These are phyloP conservation scores for Cicer arietinum DNA, from an alignment of 306 rosid species.

Conservation along the genomic window DNA sequence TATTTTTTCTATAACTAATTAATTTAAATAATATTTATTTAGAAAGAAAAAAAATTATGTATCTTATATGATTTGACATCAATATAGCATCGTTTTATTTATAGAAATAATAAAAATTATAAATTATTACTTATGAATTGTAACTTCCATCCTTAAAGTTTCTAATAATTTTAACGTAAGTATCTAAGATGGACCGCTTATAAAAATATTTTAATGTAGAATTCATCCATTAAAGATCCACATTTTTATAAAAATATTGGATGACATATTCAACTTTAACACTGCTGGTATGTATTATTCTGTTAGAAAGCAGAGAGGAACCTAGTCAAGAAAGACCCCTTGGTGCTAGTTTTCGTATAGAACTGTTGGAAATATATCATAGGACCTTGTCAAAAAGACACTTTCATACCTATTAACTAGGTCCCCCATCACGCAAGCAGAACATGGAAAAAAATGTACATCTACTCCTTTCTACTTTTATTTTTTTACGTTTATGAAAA, in stretches of 20 bases:
- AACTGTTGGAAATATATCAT: conserved; percentile 7
- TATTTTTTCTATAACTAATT: too few relatives aligned
- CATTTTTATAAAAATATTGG: background rate
- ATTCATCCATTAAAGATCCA: too few relatives aligned
- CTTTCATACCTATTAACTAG: conserved; percentile 49
- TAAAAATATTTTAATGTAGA: too few relatives aligned
- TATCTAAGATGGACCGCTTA: too few relatives aligned
- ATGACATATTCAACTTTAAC: background rate
- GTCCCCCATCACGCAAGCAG: conserved; percentile 52
- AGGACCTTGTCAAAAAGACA: conserved; percentile 52
- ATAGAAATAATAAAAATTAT: too few relatives aligned
- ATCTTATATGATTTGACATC: too few relatives aligned
- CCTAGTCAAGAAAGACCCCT: conserved; percentile 47
- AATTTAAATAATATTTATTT: too few relatives aligned
- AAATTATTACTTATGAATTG: too few relatives aligned
- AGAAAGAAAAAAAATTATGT: too few relatives aligned
- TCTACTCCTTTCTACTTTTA: background rate
- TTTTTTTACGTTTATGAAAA: conserved; percentile 25
- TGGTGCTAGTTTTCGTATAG: conserved; percentile 46
- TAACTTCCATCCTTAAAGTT: too few relatives aligned
- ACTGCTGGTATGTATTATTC: background rate
- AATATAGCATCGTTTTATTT: too few relatives aligned
- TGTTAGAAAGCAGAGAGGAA: conserved; percentile 33
- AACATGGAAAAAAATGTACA: conserved; percentile 27
- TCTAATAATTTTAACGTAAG: too few relatives aligned